Conservation (phyloP, 192 early-diverging fungal genomes). For the Coemansia sp. region DNA sequence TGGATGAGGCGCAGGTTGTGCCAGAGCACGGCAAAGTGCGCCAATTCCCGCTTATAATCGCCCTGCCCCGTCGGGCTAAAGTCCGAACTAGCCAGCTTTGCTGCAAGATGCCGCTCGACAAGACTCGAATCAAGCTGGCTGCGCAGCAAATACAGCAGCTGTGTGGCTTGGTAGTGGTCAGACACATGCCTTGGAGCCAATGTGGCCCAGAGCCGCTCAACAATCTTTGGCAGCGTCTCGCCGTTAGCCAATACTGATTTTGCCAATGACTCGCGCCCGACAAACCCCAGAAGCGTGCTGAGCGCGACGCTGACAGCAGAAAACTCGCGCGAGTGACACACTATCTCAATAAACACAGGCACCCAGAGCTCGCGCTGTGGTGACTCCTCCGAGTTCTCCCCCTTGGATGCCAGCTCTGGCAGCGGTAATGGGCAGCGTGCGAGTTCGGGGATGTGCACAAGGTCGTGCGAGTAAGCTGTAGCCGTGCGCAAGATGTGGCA, state of each 20-base stretch:
- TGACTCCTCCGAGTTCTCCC: neutral
- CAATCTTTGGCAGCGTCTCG: constrained; percentile 14
- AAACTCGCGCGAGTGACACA: constrained; percentile 16
- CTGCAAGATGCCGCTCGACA: constrained; percentile 36
- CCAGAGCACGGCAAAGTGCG: constrained; percentile 41
- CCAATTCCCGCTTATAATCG: constrained; percentile 12
- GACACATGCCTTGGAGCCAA: constrained; percentile 57
- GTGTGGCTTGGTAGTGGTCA: constrained; percentile 61
- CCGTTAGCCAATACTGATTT: neutral
- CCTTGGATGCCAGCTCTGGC: neutral
- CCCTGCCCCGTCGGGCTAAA: neutral
- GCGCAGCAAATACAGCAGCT: constrained; percentile 67
- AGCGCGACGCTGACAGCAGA: constrained; percentile 18
- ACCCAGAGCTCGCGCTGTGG: constrained; percentile 24
- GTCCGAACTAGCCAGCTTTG: constrained; percentile 8
- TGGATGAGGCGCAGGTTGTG: constrained; percentile 29
- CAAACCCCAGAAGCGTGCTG: constrained; percentile 30
- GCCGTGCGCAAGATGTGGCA: constrained; percentile 40
- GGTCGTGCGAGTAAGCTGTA: constrained; percentile 21
- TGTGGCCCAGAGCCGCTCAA: constrained; percentile 63
- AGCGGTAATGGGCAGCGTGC: constrained; percentile 12
- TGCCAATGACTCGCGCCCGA: constrained; percentile 15
- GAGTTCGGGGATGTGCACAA: constrained; percentile 2
- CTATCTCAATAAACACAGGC: constrained; percentile 18
- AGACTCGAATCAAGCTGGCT: constrained; percentile 14